These are phyloP conservation scores for Talaromyces albobiverticillius DNA, from an alignment of 2,329 filamentous ascomycete species.

Conservation along the genomic window DNA sequence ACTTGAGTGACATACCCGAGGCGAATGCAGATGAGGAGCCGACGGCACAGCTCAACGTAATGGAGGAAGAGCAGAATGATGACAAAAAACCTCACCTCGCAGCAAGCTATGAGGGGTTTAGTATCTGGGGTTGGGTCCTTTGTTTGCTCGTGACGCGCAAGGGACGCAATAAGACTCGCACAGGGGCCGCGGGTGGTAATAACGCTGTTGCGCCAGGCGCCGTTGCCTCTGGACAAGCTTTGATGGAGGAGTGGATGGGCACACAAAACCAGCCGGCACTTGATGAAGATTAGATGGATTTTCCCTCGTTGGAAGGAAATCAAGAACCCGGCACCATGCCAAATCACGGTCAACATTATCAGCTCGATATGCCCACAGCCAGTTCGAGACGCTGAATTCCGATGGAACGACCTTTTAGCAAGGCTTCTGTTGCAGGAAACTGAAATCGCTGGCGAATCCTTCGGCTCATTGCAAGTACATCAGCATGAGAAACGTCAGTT, in stretches of 20 bases:
- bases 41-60: conserved; percentile 6
- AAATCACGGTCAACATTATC: too few species aligned
- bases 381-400: too few species aligned
- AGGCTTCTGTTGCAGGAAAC: too few species aligned
- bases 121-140: conserved; percentile 88
- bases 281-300: conserved; percentile 30
- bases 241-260: conserved; percentile 85
- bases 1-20: conserved; percentile 57
- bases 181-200: conserved; percentile 22
- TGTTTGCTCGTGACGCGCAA: conserved; percentile 84
- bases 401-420: too few species aligned
- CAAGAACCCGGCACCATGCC: too few species aligned
- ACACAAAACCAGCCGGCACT: conserved; percentile 58
- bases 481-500: too few species aligned
- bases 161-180: conserved; percentile 36
- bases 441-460: background rate
- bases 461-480: too few species aligned
- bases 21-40: conserved; percentile 25
- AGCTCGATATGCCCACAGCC: too few species aligned
- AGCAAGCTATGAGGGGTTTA: conserved; percentile 91
- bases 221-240: conserved; percentile 57
- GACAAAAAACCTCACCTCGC: conserved; percentile 89
- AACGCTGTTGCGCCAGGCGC: conserved; percentile 29
- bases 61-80: conserved; percentile 58
- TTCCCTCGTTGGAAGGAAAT: too few species aligned